Evolutionary conservation across 2,329 filamentous ascomycete species (phyloP).

Genomic region (Ascocoryne sarcoides): DNA sequence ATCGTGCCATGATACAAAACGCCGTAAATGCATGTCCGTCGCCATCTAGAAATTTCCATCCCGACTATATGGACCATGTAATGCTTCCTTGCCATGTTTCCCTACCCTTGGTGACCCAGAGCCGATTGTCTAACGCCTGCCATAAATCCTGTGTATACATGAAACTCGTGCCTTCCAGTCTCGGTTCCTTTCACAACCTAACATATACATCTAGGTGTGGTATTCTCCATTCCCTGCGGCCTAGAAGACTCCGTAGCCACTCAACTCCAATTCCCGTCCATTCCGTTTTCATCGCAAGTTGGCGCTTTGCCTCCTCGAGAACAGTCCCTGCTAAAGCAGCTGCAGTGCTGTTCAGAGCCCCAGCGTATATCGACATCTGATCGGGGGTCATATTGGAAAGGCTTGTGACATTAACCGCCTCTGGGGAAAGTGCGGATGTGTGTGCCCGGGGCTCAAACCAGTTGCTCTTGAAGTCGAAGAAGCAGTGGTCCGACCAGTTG

Average conservation of each 20-base stretch:
- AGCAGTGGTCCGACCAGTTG: slow-evolving; percentile 81
- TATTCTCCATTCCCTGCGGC: slow-evolving; percentile 79
- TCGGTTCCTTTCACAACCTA: slow-evolving; percentile 43
- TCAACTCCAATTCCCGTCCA: slow-evolving; percentile 75
- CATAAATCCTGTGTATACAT: neutral
- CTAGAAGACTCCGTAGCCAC: slow-evolving; percentile 76
- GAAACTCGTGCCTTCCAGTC: neutral
- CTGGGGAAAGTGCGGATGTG: slow-evolving; percentile 13
- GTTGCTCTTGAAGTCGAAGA: slow-evolving; percentile 84
- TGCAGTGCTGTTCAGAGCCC: slow-evolving; percentile 59
- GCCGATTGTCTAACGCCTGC: slow-evolving; percentile 1
- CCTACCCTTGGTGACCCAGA: too few species aligned
- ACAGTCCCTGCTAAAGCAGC: slow-evolving; percentile 58
- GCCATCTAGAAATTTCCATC: too few species aligned
- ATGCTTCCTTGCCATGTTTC: too few species aligned
- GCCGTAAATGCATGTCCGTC: too few species aligned
- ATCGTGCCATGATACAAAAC: too few species aligned
- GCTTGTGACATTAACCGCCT: slow-evolving; percentile 19
- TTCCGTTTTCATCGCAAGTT: slow-evolving; percentile 45
- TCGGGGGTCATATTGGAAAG: slow-evolving; percentile 27
- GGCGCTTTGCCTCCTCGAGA: slow-evolving; percentile 47
- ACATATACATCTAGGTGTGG: slow-evolving; percentile 87
- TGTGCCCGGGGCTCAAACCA: slow-evolving; percentile 76
- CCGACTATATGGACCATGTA: too few species aligned
- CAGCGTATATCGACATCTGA: slow-evolving; percentile 27